Evolutionary conservation across 2,329 filamentous ascomycete genomes (phyloP).

Genomic region (Fusarium albidum): DNA sequence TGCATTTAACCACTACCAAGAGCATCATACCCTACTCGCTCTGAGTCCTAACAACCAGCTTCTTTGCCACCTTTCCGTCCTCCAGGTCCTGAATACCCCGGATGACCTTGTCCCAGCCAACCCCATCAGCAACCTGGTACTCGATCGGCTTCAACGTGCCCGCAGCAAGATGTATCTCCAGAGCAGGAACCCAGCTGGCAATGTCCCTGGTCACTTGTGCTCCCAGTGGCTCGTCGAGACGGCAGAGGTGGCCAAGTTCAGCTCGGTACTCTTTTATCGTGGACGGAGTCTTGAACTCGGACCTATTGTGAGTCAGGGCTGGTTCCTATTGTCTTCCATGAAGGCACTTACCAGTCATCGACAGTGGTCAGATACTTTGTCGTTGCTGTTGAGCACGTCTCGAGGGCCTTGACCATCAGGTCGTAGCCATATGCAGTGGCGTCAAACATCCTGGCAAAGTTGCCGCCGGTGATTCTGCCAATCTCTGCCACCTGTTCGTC

Average conservation of each 20-base stretch:
- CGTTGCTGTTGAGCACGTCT: slow-evolving; percentile 28
- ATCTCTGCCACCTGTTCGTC: slow-evolving; percentile 45
- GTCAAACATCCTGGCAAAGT: slow-evolving; percentile 46
- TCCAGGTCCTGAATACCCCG: slow-evolving; percentile 31
- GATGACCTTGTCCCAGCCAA: slow-evolving; percentile 39
- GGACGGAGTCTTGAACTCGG: slow-evolving; percentile 33
- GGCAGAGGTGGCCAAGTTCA: slow-evolving; percentile 37
- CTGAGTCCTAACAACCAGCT: slow-evolving; percentile 36
- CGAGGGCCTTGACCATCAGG: slow-evolving; percentile 43
- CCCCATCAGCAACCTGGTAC: slow-evolving; percentile 29
- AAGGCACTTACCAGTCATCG: slow-evolving; percentile 44
- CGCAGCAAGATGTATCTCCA: slow-evolving; percentile 34
- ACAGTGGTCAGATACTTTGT: slow-evolving; percentile 45
- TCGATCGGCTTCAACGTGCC: slow-evolving; percentile 38
- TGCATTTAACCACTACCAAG: too few relatives aligned
- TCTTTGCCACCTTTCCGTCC: slow-evolving; percentile 36
- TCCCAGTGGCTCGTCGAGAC: slow-evolving; percentile 22
- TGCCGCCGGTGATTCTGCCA: slow-evolving; percentile 42
- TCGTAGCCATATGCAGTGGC: slow-evolving; percentile 41
- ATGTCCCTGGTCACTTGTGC: slow-evolving; percentile 25
- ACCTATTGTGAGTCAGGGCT: slow-evolving; percentile 20
- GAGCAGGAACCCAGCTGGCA: slow-evolving; percentile 23
- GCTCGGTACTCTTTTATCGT: slow-evolving; percentile 38
- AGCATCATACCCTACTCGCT: too few relatives aligned
- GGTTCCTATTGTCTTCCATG: accelerated